phyloP scores from a whole-genome alignment of 805 yeast species.

The Cephaloascus albidus region DNA sequence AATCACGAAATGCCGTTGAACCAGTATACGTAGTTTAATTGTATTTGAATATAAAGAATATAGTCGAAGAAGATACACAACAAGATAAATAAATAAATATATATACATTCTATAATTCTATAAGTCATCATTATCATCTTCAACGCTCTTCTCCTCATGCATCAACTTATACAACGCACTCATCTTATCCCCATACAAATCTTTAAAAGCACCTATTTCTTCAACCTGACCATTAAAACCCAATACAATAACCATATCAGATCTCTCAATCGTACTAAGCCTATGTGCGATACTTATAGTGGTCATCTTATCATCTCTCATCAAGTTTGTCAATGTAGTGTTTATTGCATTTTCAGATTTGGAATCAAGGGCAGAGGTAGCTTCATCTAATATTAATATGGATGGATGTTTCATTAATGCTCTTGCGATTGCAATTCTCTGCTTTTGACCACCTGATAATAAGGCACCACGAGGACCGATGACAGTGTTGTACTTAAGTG shows the following conservation, averaged over 20 bases:
- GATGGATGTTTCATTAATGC: constrained; percentile 74
- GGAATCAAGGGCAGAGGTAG: constrained; percentile 89
- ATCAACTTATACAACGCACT: constrained; percentile 27
- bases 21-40: too few species aligned
- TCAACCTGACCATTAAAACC: constrained; percentile 48
- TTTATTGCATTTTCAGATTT: constrained; percentile 83
- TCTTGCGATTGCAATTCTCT: constrained; percentile 84
- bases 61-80: too few species aligned
- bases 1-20: too few species aligned
- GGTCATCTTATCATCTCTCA: constrained; percentile 46
- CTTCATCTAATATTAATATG: constrained; percentile 83
- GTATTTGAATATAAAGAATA: too few species aligned
- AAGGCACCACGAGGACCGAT: constrained; percentile 87
- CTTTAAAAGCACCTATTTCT: constrained; percentile 37
- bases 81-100: too few species aligned
- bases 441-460: constrained; percentile 92
- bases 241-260: constrained; percentile 73
- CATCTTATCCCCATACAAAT: constrained; percentile 14
- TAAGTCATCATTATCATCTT: background rate
- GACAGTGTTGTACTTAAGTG: constrained; percentile 70
- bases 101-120: too few species aligned
- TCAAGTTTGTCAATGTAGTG: constrained; percentile 51
- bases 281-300: constrained; percentile 90
- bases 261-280: constrained; percentile 75
- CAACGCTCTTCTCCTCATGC: constrained; percentile 13